Evolutionary conservation across 1,139 yeast species (phyloP), one percentile per base, ranked within the genome.

Genomic region (Taphrina populina): DNA sequence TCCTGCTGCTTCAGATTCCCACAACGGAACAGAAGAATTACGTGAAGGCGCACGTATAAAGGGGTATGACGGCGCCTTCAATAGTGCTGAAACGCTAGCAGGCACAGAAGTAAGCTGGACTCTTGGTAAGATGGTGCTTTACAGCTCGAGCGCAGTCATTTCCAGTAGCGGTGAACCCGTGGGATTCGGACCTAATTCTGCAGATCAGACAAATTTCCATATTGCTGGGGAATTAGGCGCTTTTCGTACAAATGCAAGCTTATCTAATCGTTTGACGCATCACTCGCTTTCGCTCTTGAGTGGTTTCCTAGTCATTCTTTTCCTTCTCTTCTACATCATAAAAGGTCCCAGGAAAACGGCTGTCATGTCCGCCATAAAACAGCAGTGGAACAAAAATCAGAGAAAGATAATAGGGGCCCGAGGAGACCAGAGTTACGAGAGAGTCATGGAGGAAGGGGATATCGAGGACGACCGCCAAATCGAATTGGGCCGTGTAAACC

Each of bases 41-140:
- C 11, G 65, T 65, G 36, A 73, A 70, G 65, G 52, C 7, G 55
- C 60, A 11, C 24, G 52, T 17, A 40, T 20, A 24, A 51, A 57
- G 19, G 62, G 59, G 3, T 58, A 51, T 7, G 60, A 53, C 19
- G 73, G 78, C 55, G 74, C 84, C 0, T 75, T 86, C 58, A 80
- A 78, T 59, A 73, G 84, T 19, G 81, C 82, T 17, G 85, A 83
- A 60, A 73, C 76, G 54, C 71, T 85, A 47, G 80, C 80, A 37
- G 88, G 86, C 0, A 73, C 79, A 1, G 80, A 82, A 35, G 83
- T 84, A 60, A 79, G 92, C 0, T 87, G 95, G 95, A 85, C 95
- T 0, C 70, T 86, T 45, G 95, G 95, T 1, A 73, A 90, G 53
- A 95, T 94, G 2, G 68, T 86, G 3, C 67, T 87, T 24, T 86